phyloP scores from a whole-genome alignment of 1,284 basidiomycete genomes.

The Irpex sp. region DNA sequence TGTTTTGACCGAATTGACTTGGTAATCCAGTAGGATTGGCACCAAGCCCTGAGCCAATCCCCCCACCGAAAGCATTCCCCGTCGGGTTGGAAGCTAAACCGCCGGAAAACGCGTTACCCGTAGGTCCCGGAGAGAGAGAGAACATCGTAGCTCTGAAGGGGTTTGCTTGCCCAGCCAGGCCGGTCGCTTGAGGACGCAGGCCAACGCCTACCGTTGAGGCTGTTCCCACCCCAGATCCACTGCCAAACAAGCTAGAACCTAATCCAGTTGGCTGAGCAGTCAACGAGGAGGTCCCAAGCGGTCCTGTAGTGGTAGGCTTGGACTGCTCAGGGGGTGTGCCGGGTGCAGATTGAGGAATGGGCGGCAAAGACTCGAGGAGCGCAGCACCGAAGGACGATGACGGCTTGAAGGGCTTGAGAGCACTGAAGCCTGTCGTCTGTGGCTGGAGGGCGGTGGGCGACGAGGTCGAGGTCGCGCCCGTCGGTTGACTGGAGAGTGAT shows the following conservation, averaged over 20 bases:
- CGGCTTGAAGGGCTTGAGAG: constrained; percentile 89
- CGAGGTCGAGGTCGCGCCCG: constrained; percentile 38
- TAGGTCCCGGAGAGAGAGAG: constrained; percentile 17
- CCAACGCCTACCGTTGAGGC: constrained; percentile 50
- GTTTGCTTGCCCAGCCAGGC: constrained; percentile 54
- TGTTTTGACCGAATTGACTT: neutral
- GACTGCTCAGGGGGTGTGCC: constrained; percentile 37
- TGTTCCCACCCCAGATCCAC: constrained; percentile 25
- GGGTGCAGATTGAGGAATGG: constrained; percentile 58
- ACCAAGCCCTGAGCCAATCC: neutral
- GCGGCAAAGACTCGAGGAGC: constrained; percentile 74
- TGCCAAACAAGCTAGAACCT: constrained; percentile 6
- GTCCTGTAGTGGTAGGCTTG: constrained; percentile 5
- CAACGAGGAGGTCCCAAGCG: constrained; percentile 17
- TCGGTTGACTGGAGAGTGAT: constrained; percentile 47
- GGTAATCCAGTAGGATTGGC: constrained; percentile 4
- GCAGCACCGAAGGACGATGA: constrained; percentile 85
- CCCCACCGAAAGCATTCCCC: neutral
- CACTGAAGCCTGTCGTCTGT: constrained; percentile 80
- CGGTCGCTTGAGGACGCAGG: constrained; percentile 71
- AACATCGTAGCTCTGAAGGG: constrained; percentile 64
- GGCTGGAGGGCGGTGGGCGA: constrained; percentile 46
- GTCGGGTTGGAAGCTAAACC: constrained; percentile 11
- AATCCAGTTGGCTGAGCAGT: constrained; percentile 32
- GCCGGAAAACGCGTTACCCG: constrained; percentile 12